Percentiles rank a stretch among this genome's conserved stretches.
These are phyloP conservation scores for Hymenotorrendiella dingleyae DNA, from an alignment of 2,329 filamentous ascomycete species.

Conservation along the genomic window DNA sequence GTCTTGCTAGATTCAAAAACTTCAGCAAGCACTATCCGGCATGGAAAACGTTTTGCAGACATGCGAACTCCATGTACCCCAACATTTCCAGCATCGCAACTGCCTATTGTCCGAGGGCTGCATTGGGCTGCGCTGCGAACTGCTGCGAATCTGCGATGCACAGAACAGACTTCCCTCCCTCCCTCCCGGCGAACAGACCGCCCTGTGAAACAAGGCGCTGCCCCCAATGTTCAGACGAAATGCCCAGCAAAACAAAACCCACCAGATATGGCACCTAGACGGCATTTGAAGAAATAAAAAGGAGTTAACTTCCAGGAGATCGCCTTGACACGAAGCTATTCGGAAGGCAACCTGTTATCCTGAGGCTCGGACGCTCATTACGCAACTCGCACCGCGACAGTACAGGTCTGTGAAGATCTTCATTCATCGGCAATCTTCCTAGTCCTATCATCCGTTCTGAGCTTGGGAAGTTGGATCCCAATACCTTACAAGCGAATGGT, in stretches of 20 bases:
- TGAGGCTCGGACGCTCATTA: too few relatives aligned
- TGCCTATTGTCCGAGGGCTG: neutral
- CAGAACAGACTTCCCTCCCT: neutral
- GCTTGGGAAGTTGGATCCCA: too few relatives aligned
- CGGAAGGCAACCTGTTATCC: too few relatives aligned
- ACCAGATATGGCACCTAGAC: neutral
- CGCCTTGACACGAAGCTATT: neutral
- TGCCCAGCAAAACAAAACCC: neutral
- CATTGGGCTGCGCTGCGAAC: neutral
- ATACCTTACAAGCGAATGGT: too few relatives aligned
- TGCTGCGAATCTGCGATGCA: neutral
- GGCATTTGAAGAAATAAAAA: neutral
- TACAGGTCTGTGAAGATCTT: too few relatives aligned
- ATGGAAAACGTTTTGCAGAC: too few relatives aligned
- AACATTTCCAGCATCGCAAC: neutral
- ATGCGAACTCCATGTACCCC: neutral
- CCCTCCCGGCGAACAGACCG: neutral
- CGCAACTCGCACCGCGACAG: too few relatives aligned
- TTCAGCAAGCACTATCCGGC: too few relatives aligned
- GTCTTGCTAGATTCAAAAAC: neutral
- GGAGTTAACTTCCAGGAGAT: neutral
- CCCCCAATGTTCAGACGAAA: neutral
- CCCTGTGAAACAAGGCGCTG: too few relatives aligned
- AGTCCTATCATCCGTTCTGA: too few relatives aligned
- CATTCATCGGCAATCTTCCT: too few relatives aligned